Evolutionary conservation across 768 basidiomycete species (phyloP).

Genomic region (Podaxis pistillaris): DNA sequence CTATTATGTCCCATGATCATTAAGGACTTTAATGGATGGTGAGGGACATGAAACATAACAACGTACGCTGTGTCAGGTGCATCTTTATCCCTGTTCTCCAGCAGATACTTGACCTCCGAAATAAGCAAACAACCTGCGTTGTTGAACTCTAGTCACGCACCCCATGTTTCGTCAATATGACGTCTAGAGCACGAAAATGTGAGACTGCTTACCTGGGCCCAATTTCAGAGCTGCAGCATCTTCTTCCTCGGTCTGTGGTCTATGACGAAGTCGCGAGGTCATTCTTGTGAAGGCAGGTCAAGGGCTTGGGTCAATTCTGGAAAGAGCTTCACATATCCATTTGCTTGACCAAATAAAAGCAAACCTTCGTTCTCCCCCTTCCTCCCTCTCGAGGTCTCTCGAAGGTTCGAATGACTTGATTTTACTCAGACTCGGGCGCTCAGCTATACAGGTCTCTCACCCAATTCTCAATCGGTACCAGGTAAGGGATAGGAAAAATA

Average conservation of each 20-base stretch:
- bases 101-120: conserved; percentile 87
- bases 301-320: background rate
- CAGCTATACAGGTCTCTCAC: background rate
- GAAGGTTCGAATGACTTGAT: background rate
- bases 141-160: conserved; percentile 66
- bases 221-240: conserved; percentile 85
- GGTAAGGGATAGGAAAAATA: background rate
- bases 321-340: background rate
- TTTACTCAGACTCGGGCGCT: background rate
- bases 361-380: background rate
- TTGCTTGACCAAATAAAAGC: conserved; percentile 2
- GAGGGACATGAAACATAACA: background rate
- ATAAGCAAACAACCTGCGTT: conserved; percentile 89
- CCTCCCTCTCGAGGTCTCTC: background rate
- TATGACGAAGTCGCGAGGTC: conserved; percentile 65
- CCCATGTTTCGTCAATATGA: background rate
- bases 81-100: conserved; percentile 85
- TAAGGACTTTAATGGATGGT: background rate
- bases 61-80: conserved; percentile 84
- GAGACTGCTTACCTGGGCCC: conserved; percentile 54
- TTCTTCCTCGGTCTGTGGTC: conserved; percentile 72
- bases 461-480: no score
- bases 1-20: conserved; percentile 34
- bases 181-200: background rate
- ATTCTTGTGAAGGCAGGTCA: conserved; percentile 25